These are phyloP conservation scores for Xylariaceae sp. DNA, from an alignment of 2,329 filamentous ascomycete species.

Conservation along the genomic window DNA sequence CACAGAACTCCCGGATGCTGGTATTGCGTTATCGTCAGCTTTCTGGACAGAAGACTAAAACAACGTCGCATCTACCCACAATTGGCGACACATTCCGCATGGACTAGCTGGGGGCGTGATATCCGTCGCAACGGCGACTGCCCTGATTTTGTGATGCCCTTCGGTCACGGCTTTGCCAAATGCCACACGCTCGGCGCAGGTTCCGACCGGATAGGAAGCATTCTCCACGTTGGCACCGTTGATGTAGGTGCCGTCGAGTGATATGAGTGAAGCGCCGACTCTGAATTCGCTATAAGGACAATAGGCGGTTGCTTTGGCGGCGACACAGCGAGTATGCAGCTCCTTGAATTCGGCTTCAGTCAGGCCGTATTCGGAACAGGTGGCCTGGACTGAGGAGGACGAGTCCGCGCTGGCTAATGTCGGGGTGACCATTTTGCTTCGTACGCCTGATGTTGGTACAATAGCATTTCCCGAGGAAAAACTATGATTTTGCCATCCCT, in stretches of 20 bases:
- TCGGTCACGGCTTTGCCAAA: conserved; percentile 72
- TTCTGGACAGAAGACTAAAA: background rate
- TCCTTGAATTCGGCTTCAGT: conserved; percentile 59
- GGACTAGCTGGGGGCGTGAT: conserved; percentile 66
- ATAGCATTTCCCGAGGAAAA: too few species aligned
- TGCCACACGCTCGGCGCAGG: conserved; percentile 90
- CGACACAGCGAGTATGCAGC: conserved; percentile 59
- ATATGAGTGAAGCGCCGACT: conserved; percentile 78
- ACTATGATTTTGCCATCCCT: too few species aligned
- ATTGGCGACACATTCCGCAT: conserved; percentile 95
- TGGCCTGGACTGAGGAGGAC: conserved; percentile 24
- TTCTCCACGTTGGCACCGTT: conserved; percentile 91
- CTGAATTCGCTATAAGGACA: conserved; percentile 92
- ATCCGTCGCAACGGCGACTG: conserved; percentile 82
- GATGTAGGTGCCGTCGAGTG: conserved; percentile 49
- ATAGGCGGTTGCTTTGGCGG: conserved; percentile 76
- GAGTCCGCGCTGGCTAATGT: conserved; percentile 26
- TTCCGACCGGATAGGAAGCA: conserved; percentile 88
- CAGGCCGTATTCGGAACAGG: conserved; percentile 45
- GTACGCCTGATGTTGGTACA: background rate
- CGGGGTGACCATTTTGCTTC: background rate
- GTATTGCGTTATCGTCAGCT: background rate
- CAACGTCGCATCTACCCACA: conserved; percentile 50
- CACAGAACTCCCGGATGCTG: conserved; percentile 74
- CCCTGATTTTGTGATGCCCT: conserved; percentile 60